A percentile compares a stretch with the other conserved stretches of the same genome.
phyloP scores from a whole-genome alignment of 2,329 filamentous ascomycete genomes.

The Tympanopsis confertula region DNA sequence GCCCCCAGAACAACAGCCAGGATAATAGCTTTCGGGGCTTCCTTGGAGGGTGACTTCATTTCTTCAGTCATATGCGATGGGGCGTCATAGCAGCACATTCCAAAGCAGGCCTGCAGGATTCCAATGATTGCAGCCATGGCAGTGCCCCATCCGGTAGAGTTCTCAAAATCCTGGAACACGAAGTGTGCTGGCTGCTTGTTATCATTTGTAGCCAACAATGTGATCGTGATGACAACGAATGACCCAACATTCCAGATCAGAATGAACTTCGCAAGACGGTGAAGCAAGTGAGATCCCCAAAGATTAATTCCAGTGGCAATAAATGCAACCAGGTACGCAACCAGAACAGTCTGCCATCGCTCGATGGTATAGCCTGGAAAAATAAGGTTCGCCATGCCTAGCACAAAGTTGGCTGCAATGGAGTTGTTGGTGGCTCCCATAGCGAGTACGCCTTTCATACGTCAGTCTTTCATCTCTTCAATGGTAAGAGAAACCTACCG shows the following conservation, averaged over 20 bases:
- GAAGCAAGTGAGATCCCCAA: conserved; percentile 33
- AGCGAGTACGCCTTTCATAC: conserved; percentile 25
- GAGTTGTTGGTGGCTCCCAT: conserved; percentile 43
- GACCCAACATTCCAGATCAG: conserved; percentile 39
- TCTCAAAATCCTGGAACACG: conserved; percentile 41
- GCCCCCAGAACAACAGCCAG: conserved; percentile 2
- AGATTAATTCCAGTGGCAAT: conserved; percentile 33
- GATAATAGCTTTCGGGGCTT: conserved; percentile 23
- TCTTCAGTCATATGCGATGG: conserved; percentile 40
- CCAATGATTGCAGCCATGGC: conserved; percentile 39
- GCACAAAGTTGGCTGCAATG: conserved; percentile 40
- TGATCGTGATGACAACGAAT: conserved; percentile 37
- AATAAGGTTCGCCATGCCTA: conserved; percentile 39
- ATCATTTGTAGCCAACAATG: conserved; percentile 38
- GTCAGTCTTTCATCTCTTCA: conserved; percentile 2
- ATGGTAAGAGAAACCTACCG: conserved; percentile 16
- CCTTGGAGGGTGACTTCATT: conserved; percentile 33
- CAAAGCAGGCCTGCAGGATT: conserved; percentile 38
- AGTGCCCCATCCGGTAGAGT: conserved; percentile 36
- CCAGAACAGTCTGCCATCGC: conserved; percentile 41
- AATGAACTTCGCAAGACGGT: conserved; percentile 34
- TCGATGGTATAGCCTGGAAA: conserved; percentile 36
- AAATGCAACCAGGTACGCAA: conserved; percentile 34
- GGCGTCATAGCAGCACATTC: conserved; percentile 33
- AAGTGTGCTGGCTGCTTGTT: conserved; percentile 40